A percentile compares a stretch with the other conserved stretches of the same genome.
These are phyloP conservation scores for Aspergillus heteromorphus DNA, from an alignment of 495 filamentous ascomycete genomes.

Conservation along the genomic window DNA sequence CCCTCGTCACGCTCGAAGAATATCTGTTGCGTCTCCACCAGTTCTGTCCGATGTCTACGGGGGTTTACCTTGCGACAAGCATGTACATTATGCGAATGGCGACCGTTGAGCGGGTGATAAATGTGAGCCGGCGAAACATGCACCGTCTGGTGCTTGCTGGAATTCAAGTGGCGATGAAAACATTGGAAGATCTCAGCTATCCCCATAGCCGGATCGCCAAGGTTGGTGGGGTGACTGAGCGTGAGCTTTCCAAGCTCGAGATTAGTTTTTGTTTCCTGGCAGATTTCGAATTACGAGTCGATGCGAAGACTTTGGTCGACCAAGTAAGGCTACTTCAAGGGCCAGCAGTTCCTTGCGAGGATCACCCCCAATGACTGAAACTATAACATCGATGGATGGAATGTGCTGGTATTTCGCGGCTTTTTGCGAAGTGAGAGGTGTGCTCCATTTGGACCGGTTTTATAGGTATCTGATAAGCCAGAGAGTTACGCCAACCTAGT, in stretches of 20 bases:
- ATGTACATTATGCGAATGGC: conserved; percentile 82
- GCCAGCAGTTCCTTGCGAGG: not conserved
- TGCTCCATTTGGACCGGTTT: not conserved
- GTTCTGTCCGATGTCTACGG: conserved; percentile 94
- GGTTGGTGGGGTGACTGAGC: conserved; percentile 81
- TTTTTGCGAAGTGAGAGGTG: not conserved
- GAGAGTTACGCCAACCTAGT: not conserved
- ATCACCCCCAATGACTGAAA: not conserved
- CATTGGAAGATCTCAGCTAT: conserved; percentile 83
- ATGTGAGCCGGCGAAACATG: conserved; percentile 73
- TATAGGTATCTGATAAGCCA: not conserved
- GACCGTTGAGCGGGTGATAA: conserved; percentile 64
- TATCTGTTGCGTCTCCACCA: conserved; percentile 82
- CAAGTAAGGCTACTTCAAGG: conserved; percentile 27
- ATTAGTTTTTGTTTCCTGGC: conserved; percentile 85
- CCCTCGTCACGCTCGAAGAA: conserved; percentile 72
- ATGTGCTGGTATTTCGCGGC: not conserved
- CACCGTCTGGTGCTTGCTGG: conserved; percentile 84
- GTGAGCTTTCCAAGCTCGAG: conserved; percentile 75
- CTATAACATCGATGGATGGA: not conserved
- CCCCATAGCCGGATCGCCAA: conserved; percentile 76
- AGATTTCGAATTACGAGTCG: conserved; percentile 74
- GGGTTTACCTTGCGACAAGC: conserved; percentile 87
- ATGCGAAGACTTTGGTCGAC: conserved; percentile 52
- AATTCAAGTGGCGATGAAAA: conserved; percentile 85